Evolutionary conservation across 2,329 filamentous ascomycete genomes (phyloP), one percentile per base, ranked within the genome.

Genomic region (Didymella pomorum): DNA sequence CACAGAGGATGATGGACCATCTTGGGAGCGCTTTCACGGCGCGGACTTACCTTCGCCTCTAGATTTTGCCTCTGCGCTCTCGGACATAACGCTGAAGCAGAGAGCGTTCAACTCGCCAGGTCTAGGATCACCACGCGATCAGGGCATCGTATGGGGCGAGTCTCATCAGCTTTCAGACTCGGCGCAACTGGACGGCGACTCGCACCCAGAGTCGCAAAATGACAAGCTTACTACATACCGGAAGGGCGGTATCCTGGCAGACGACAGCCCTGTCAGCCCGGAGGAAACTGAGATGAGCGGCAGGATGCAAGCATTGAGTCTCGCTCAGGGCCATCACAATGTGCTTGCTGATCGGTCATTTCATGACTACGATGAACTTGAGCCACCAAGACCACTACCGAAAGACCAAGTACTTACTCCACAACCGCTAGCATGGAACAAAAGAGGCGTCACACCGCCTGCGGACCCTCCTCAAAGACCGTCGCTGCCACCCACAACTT

Each of bases 311-410:
- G 49, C 55, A 16, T 51, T 65, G 31, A 69, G 66, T 49, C 70
- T 72, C 43, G 68, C 66, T 12, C 69, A 73, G 53, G 73, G 73
- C 18, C 74, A 74, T 33, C 72, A 74, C 41, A 56, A 68, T 29
- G 54, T 71, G 5, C 50, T 75, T 7, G 60, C 61, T 14, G 65
- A 71, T 25, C 67, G 68, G 35, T 71, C 71, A 43, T 61, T 67
- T n/a, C 61, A 67, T 37, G 48, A 33, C 4, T 31, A 31, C 20
- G 11, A 21, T n/a, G 23, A 18, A 16, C 4, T 54, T 47, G 58
- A 45, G n/a, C 7, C 12, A 28, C 35, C 45, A 7, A 50, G 37
- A 16, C 6, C 48, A 23, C 56, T 43, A 12, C 52, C 51, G 1
- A 47, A 61, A n/a, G 49, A 64, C 26, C 47, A 55, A 18, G 47